Conservation (phyloP, 371 early-diverging fungal species). For the Sporodiniella umbellata region DNA sequence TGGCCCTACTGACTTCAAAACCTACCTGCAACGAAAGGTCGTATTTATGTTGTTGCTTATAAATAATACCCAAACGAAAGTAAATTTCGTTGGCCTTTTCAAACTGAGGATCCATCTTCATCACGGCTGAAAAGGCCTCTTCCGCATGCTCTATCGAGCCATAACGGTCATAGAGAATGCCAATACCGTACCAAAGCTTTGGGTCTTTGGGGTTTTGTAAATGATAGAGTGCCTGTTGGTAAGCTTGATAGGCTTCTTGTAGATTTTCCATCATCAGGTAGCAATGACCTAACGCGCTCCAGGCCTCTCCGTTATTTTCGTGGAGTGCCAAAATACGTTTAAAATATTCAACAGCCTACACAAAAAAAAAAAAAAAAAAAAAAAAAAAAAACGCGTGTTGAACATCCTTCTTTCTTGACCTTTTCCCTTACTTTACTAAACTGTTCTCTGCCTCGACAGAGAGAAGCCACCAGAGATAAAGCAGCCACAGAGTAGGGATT, state of each 20-base stretch:
- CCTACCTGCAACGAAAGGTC: constrained; percentile 78
- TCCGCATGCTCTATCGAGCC: constrained; percentile 96
- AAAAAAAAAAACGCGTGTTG: neutral
- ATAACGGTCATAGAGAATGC: constrained; percentile 95
- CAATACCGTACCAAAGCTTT: constrained; percentile 98
- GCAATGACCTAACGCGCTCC: constrained; percentile 92
- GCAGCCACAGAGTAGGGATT: constrained; percentile 86
- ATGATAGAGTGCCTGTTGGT: constrained; percentile 88
- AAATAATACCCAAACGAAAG: constrained; percentile 95
- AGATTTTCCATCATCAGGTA: constrained; percentile 94
- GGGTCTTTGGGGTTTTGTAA: constrained; percentile 92
- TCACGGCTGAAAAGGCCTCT: constrained; percentile 92
- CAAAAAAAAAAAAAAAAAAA: too few species aligned
- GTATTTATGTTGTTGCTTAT: constrained; percentile 93
- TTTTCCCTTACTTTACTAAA: constrained; percentile 59
- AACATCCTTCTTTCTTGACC: constrained; percentile 13
- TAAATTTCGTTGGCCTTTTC: constrained; percentile 97
- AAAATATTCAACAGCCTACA: constrained; percentile 86
- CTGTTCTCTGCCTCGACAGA: constrained; percentile 68
- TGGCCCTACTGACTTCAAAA: neutral
- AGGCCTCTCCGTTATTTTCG: constrained; percentile 82
- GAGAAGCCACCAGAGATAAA: constrained; percentile 67
- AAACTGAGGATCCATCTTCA: constrained; percentile 85
- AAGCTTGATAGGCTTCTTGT: constrained; percentile 89
- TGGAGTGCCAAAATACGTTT: constrained; percentile 81